Evolutionary conservation across 305 asterid species (phyloP).

Genomic region (Fraxinus latifolia): DNA sequence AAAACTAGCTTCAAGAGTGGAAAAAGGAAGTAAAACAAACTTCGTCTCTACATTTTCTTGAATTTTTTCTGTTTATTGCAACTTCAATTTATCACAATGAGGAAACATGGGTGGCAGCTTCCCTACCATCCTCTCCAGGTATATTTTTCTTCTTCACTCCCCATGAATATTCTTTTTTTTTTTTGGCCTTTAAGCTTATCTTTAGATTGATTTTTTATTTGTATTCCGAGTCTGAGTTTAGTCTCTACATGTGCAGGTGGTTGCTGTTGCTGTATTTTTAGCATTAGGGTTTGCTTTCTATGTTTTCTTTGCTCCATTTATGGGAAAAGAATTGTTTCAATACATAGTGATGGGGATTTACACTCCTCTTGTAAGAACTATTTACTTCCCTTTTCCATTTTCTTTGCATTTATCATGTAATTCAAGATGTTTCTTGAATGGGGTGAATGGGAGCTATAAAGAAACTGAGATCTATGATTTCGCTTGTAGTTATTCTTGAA

Average conservation of each 20-base stretch:
- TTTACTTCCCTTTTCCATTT: conserved; percentile 2
- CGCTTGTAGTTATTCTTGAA: conserved; percentile 18
- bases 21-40: conserved; percentile 24
- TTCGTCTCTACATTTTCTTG: conserved; percentile 25
- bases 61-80: conserved; percentile 20
- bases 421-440: conserved; percentile 16
- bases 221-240: conserved; percentile 19
- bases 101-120: conserved; percentile 99
- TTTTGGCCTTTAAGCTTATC: neutral
- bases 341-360: conserved; percentile 81
- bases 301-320: conserved; percentile 98
- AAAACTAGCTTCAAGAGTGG: conserved; percentile 26
- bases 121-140: conserved; percentile 99
- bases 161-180: neutral
- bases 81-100: conserved; percentile 49
- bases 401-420: conserved; percentile 3
- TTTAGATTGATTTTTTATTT: neutral
- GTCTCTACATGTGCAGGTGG: conserved; percentile 61
- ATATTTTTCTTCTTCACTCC: neutral
- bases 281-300: conserved; percentile 98
- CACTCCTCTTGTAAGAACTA: conserved; percentile 54
- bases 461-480: conserved; percentile 45
- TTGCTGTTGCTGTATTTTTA: conserved; percentile 97
- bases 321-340: conserved; percentile 77
- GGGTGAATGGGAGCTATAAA: conserved; percentile 3